Evolutionary conservation across 306 rosid genomes (phyloP), one percentile per base, ranked within the genome.

Genomic region (Sicyos edulis): DNA sequence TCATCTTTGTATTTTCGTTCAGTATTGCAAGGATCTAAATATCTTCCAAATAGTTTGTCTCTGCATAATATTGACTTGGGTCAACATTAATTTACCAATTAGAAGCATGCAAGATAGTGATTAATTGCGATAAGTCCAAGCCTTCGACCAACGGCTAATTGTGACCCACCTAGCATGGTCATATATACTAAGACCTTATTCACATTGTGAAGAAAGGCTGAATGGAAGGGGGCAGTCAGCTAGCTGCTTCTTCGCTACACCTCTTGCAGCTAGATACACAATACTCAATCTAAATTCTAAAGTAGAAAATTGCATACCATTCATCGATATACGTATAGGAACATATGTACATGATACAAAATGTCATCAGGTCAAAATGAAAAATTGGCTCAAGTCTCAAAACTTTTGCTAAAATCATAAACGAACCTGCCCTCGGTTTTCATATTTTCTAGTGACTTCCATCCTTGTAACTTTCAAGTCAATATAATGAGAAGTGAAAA

Each of bases 301-400:
- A 54, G 9, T 54, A 21, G 58, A 32, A 72, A 58, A 54, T 22
- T 65, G 60, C 45, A 26, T 47, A 40, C 60, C 24, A 24, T 81
- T 77, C 34, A 14, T 54, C 71, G 47, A 45, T 70, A 59, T 73
- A 47, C 42, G n/a, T 22, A 77, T 64, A 73, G 29, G 59, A 76
- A 53, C 70, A 56, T 55, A 45, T 24, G 19, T 17, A 34, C 53
- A 1, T 20, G 76, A 53, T 74, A 29, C 62, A 13, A 56, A 69
- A 59, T 37, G 56, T 75, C 54, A 75, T 58, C 76, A 0, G 13
- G 52, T 47, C 15, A 47, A 47, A 47, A 13, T 9, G 52, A 13
- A 11, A 47, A 47, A 1, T 13, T 47, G 52, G 52, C 52, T 17
- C 21, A 10, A 54, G 59, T 21, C 11, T 10, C 59, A 54, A 14